Evolutionary conservation across 306 rosid species (phyloP).

Genomic region (Prunus kanzakura): DNA sequence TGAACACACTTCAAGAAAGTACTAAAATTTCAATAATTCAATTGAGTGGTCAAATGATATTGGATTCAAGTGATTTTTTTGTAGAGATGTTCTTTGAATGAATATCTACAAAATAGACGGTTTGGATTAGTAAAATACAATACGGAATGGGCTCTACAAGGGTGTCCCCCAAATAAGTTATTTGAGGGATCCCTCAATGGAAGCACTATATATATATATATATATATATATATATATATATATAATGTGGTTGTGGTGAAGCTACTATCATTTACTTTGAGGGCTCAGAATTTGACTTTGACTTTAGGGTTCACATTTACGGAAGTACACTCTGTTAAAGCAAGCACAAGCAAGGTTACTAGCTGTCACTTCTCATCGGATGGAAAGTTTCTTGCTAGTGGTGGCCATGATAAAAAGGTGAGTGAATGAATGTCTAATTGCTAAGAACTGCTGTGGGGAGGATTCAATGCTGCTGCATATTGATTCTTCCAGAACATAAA

Average conservation of each 20-base stretch:
- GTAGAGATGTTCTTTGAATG: no score
- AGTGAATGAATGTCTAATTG: constrained; percentile 12
- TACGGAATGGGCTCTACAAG: no score
- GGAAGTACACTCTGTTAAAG: constrained; percentile 62
- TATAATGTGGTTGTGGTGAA: not conserved
- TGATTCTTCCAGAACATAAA: constrained; percentile 18
- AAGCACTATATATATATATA: not conserved
- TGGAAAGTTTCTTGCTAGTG: constrained; percentile 94
- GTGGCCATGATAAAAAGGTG: constrained; percentile 98
- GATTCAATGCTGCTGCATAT: not conserved
- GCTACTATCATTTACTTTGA: constrained; percentile 13
- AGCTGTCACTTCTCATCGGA: constrained; percentile 98
- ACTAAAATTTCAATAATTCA: no score
- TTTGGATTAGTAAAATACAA: no score
- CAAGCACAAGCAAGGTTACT: constrained; percentile 76
- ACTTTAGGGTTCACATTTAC: constrained; percentile 75
- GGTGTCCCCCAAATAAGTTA: no score
- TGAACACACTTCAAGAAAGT: no score
- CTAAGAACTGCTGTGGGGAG: not conserved
- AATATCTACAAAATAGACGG: no score
- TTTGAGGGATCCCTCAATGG: no score
- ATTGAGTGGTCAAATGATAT: no score
- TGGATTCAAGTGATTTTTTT: no score
- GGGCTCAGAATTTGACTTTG: constrained; percentile 21
- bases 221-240: not conserved